Percentiles rank a stretch among this genome's conserved stretches.
Evolutionary conservation across 306 rosid genomes (phyloP).

Genomic region (Sechiopsis laciniata): DNA sequence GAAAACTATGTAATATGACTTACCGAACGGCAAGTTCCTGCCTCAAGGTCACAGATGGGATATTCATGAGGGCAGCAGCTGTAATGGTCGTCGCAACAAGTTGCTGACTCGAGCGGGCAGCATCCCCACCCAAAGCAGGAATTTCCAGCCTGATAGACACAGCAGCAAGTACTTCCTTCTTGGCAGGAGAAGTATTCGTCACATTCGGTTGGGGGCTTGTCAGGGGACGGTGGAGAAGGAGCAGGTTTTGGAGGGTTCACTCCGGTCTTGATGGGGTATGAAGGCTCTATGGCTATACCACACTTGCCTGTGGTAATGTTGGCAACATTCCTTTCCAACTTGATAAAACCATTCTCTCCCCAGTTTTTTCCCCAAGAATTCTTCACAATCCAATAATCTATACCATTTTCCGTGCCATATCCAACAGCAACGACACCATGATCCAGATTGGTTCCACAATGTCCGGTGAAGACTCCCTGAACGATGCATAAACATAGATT

Average conservation of each 20-base stretch:
- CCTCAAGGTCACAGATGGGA: slow-evolving; percentile 56
- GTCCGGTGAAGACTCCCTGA: slow-evolving; percentile 80
- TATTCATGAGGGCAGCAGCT: slow-evolving; percentile 82
- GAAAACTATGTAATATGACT: background rate
- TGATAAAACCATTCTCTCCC: slow-evolving; percentile 81
- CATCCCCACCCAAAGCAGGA: slow-evolving; percentile 92
- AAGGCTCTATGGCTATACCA: slow-evolving; percentile 74
- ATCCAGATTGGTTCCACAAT: slow-evolving; percentile 71
- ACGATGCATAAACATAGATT: background rate
- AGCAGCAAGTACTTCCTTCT: slow-evolving; percentile 66
- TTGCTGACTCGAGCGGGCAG: slow-evolving; percentile 73
- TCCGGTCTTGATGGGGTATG: slow-evolving; percentile 73
- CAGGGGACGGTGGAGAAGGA: slow-evolving; percentile 64
- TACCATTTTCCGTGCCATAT: slow-evolving; percentile 60
- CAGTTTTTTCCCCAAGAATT: slow-evolving; percentile 82
- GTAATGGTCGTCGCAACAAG: slow-evolving; percentile 65
- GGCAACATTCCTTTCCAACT: slow-evolving; percentile 51
- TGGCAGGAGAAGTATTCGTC: slow-evolving; percentile 68
- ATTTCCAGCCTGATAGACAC: slow-evolving; percentile 44
- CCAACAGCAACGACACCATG: slow-evolving; percentile 78
- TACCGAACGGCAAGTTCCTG: slow-evolving; percentile 68
- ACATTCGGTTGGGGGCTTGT: slow-evolving; percentile 42
- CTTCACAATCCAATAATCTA: slow-evolving; percentile 73
- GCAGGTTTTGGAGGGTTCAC: slow-evolving; percentile 72
- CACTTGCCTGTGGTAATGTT: slow-evolving; percentile 48